Evolutionary conservation across 106 monocot species (phyloP).

Genomic region (Dendrobium chrysotoxum): DNA sequence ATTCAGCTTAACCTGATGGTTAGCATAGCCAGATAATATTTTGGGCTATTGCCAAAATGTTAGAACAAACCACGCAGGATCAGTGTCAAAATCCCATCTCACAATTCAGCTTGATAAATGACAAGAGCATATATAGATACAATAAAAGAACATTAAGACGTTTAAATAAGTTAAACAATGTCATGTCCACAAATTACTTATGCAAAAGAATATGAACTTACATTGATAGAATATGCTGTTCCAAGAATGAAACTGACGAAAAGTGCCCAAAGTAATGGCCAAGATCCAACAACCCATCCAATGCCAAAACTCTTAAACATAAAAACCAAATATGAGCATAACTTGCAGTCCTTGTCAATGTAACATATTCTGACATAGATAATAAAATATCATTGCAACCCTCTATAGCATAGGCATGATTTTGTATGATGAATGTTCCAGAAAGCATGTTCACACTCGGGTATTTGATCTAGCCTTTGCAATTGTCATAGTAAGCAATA

Average conservation of each 20-base stretch:
- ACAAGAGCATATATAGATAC: neutral
- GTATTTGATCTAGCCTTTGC: too few species aligned
- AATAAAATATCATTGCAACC: neutral
- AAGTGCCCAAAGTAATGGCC: slow-evolving; percentile 95
- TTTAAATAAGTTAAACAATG: neutral
- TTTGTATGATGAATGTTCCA: too few species aligned
- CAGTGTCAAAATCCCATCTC: neutral
- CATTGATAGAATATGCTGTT: slow-evolving; percentile 93
- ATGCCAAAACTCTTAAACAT: slow-evolving; percentile 83
- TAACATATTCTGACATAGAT: neutral
- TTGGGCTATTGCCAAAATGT: neutral
- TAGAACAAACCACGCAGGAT: neutral
- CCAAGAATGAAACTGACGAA: slow-evolving; percentile 96
- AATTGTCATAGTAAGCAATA: neutral
- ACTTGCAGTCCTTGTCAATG: neutral
- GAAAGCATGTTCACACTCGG: too few species aligned
- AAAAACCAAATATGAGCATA: slow-evolving; percentile 1
- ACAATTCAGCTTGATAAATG: neutral
- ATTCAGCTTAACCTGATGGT: too few species aligned
- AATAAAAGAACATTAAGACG: neutral
- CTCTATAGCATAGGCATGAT: too few species aligned
- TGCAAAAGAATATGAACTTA: slow-evolving; percentile 23
- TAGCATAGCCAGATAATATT: neutral
- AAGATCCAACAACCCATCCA: slow-evolving; percentile 80
- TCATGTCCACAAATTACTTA: neutral